Evolutionary conservation across 441 rosid species (phyloP).

Genomic region (Populus hybrid): DNA sequence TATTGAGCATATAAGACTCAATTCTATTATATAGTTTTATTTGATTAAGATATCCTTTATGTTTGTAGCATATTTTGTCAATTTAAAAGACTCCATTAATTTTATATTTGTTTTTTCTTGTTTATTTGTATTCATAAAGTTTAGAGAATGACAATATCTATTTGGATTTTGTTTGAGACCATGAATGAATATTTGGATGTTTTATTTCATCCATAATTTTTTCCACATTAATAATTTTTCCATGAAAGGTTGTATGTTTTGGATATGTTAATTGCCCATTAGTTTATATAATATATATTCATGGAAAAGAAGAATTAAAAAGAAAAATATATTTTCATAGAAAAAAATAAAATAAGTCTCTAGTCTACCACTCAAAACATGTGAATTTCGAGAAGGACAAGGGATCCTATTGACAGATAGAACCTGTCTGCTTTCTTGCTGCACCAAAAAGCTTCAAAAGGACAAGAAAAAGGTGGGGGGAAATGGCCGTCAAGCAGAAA

Average conservation of each 20-base stretch:
- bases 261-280: not conserved
- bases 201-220: not conserved
- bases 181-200: not conserved
- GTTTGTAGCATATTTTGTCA: not conserved
- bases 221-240: too few species aligned
- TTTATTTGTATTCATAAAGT: not conserved
- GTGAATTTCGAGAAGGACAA: not conserved
- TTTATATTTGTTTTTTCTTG: not conserved
- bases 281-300: not conserved
- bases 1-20: not conserved
- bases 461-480: not conserved
- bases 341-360: not conserved
- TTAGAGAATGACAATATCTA: not conserved
- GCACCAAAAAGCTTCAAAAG: not conserved
- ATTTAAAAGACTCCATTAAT: not conserved
- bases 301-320: not conserved
- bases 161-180: not conserved
- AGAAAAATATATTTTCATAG: not conserved
- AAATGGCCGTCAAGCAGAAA: not conserved
- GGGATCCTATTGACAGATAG: not conserved
- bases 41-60: not conserved
- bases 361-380: not conserved
- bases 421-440: not conserved
- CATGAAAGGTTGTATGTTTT: too few species aligned
- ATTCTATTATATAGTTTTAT: not conserved